Base-by-base conservation (phyloP, 2,329 filamentous ascomycete species). In the Penicillium psychrosexuale region DNA sequence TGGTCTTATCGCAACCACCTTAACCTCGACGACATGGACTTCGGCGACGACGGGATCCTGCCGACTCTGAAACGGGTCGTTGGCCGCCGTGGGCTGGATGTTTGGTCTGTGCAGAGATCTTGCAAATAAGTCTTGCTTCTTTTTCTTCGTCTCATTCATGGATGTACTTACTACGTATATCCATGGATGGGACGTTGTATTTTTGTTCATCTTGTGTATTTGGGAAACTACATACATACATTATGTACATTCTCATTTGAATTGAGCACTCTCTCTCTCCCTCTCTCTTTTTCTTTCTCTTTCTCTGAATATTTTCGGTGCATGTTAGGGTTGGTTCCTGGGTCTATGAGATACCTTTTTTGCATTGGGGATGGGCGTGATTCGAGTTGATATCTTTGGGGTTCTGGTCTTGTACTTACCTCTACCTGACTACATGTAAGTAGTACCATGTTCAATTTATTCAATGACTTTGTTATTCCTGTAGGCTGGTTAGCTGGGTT, bases 21-120 rank as follows among this genome's bases (percentile, higher is more conserved):
- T 44, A 80, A 79, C 55, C 65, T 82, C 17, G 80, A 82, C 60
- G 79, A 81, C 65, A 62, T 82, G 56, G 79, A 82, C 60, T 76
- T 81, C 55, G 77, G 66, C 11, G 71, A 73, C 13, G 79, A 81
- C 42, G 80, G 80, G 4, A 57, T 82, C 19, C 27, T 72, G n/a
- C 58, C 67, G 4, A 80, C 79, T 3, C 46, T 81, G 39, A 64
- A 58, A 19, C 69, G 79, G 27, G 77, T 81, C 3, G 59, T 80
- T 34, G 78, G 78, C 1, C 71, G 78, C 52, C 73, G 77, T 39
- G 80, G 80, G 1, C 60, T 82, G 55, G 72, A 69, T n/a, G 73
- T 81, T 42, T 81, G 79, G 78, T 73, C 69, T 59, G 76, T 78
- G 30, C 66, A 69, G 40, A 62, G 69, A 44, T 56, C 62, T 49